These are phyloP conservation scores for Ulmus americana DNA, from an alignment of 331 rosid species.

Conservation along the genomic window DNA sequence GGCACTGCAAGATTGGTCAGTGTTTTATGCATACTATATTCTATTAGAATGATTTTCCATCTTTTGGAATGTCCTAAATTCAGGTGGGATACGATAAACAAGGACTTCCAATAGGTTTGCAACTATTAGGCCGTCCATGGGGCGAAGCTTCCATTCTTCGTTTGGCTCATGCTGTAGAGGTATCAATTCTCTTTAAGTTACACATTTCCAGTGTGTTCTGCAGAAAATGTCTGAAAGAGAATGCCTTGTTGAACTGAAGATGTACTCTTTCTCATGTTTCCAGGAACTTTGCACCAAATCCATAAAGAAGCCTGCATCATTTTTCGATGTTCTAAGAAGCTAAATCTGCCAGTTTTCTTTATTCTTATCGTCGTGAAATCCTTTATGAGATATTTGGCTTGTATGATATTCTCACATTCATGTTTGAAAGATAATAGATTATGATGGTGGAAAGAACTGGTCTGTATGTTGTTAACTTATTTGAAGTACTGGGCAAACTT, in stretches of 20 bases:
- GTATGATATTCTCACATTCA: neutral
- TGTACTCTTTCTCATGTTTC: constrained; percentile 10
- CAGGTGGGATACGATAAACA: constrained; percentile 85
- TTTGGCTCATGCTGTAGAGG: constrained; percentile 79
- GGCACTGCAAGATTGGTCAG: neutral
- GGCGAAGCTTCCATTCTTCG: constrained; percentile 85
- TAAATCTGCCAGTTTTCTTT: neutral
- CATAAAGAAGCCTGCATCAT: constrained; percentile 55
- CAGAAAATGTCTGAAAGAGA: neutral
- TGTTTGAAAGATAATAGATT: neutral
- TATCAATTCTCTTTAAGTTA: constrained; percentile 15
- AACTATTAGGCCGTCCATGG: constrained; percentile 92
- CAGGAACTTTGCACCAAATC: constrained; percentile 53
- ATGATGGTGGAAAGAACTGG: no score
- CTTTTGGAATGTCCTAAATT: constrained; percentile 7
- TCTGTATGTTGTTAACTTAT: neutral
- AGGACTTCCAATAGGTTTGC: constrained; percentile 95
- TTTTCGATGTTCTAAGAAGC: constrained; percentile 52
- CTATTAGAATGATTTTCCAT: constrained; percentile 2
- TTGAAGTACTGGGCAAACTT: neutral
- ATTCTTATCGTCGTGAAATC: neutral
- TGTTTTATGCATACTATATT: neutral
- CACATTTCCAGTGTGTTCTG: neutral
- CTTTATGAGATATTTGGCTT: neutral
- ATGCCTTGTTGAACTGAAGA: neutral